phyloP scores from a whole-genome alignment of 2,329 filamentous ascomycete species.

The Zarea fungicola region DNA sequence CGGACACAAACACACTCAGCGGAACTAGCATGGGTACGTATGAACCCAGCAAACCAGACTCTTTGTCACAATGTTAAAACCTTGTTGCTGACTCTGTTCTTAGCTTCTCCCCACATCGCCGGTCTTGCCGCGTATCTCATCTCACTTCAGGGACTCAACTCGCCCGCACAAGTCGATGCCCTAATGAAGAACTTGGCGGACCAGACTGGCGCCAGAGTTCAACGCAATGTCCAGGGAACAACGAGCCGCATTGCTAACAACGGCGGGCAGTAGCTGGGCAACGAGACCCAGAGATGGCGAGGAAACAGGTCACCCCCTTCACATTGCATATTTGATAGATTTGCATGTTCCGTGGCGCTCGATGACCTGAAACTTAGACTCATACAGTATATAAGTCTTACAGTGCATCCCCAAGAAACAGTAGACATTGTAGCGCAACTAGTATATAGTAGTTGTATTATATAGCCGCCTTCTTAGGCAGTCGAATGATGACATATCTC shows the following conservation, averaged over 20 bases:
- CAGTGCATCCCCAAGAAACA: too few species aligned
- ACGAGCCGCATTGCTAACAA: slow-evolving; percentile 55
- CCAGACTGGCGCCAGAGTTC: slow-evolving; percentile 39
- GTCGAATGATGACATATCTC: too few species aligned
- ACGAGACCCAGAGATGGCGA: neutral
- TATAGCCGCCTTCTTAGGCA: too few species aligned
- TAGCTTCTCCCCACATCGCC: slow-evolving; percentile 59
- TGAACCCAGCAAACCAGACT: neutral
- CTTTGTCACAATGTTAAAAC: neutral
- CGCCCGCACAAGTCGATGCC: slow-evolving; percentile 30
- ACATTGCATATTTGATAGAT: too few species aligned
- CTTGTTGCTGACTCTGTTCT: slow-evolving; percentile 15
- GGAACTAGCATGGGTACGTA: slow-evolving; percentile 54
- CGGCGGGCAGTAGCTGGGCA: slow-evolving; percentile 36
- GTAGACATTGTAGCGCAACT: too few species aligned
- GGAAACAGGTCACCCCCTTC: too few species aligned
- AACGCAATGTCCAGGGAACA: slow-evolving; percentile 37
- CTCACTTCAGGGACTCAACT: slow-evolving; percentile 44
- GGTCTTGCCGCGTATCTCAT: slow-evolving; percentile 66
- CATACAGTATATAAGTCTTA: too few species aligned
- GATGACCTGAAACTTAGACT: too few species aligned
- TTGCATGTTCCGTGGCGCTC: too few species aligned
- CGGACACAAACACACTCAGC: slow-evolving; percentile 39
- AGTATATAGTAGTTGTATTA: too few species aligned
- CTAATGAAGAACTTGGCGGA: slow-evolving; percentile 51